Base-by-base conservation (phyloP, 2,329 filamentous ascomycete species). In the Zymoseptoria tritici region DNA sequence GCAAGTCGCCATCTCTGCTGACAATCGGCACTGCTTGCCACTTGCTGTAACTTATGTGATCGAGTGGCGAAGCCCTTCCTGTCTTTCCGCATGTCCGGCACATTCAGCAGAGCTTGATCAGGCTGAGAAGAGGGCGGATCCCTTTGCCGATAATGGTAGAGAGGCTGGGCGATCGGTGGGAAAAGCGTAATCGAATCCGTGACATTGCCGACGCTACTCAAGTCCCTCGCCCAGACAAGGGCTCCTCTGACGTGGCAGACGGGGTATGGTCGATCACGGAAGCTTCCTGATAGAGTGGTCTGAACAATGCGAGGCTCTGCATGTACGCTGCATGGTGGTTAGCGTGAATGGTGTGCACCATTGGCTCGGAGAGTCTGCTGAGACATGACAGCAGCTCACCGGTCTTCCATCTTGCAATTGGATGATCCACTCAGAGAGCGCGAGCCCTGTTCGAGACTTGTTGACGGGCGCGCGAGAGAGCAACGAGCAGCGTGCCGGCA, bases 231-330 rank as follows among this genome's bases (percentile, higher is more conserved):
- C 75, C 75, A 77, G 72, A 72, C 73, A 72, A 75, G 78, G 76
- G 77, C 75, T 77, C 77, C 79, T 77, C 74, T 77, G 77, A 80
- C 78, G 78, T 80, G 78, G 78, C 77, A 75, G 74, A 75, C 71
- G 77, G 60, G 58, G 62, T 70, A 59, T 71, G 68, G 69, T 64
- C 64, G 63, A 62, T 62, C 61, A 55, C 24, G 60, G 54, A 46
- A 46, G 36, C 36, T 46, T 46, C 36, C 36, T 46, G 13, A 16
- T n/a, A 16, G 36, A 46, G 36, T 46, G 16, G 36, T 46, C n/a
- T n/a, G 13, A 46, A n/a, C 36, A 46, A 46, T 46, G 36, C 36
- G 46, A 54, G 22, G 9, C 20, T 36, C 54, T 46, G 21, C 54
- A 60, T 56, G 57, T 61, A 57, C 56, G 56, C 55, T 64, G 62